Evolutionary conservation across 75 land plant species (phyloP), one percentile per base, ranked within the genome.

Genomic region (Cupressus sempervirens): DNA sequence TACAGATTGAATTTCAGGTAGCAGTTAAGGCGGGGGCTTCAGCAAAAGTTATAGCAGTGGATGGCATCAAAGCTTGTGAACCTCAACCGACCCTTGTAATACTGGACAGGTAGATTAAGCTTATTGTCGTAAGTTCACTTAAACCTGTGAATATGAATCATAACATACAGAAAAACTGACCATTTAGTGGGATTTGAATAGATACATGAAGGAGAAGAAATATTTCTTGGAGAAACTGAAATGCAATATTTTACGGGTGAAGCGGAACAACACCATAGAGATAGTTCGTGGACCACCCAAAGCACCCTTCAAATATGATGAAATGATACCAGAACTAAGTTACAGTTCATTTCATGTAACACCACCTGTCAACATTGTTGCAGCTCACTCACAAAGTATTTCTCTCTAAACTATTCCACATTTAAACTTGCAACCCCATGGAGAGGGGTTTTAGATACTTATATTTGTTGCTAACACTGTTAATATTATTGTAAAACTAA

Each of bases 191-290:
- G 30, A 29, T 11, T 62, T 12, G 6, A 81, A 76, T 86, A 91
- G 92, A 82, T 82, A 87, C n/a, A 76, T 91, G 88, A 91, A 88
- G 84, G 88, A 91, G 13, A 83, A 86, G 67, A 87, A 82, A 16
- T 87, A 85, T 76, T 91, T 88, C 52, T 26, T 85, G 82, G 88
- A 87, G 76, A 85, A 34, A 18, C 76, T 91, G 8, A 26, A 85
- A 76, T 91, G 92, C 67, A 74, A 86, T 0, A 85, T 91, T 36
- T 85, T 86, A 36, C 84, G 88, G 80, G 81, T 91, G 88, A 91
- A 88, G 41, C n/a, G 84, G 9, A 85, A 89, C 81, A 86, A 87
- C 79, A 62, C 56, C 4, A 5, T 91, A 7, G 84, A 88, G 56
- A 29, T 15, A 8, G 10, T 91, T 23, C 80, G 88, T 32, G 88